Percentiles rank a stretch among this genome's conserved stretches.
Evolutionary conservation across 2,329 filamentous ascomycete species (phyloP).

Genomic region (Neonectria coccinea): DNA sequence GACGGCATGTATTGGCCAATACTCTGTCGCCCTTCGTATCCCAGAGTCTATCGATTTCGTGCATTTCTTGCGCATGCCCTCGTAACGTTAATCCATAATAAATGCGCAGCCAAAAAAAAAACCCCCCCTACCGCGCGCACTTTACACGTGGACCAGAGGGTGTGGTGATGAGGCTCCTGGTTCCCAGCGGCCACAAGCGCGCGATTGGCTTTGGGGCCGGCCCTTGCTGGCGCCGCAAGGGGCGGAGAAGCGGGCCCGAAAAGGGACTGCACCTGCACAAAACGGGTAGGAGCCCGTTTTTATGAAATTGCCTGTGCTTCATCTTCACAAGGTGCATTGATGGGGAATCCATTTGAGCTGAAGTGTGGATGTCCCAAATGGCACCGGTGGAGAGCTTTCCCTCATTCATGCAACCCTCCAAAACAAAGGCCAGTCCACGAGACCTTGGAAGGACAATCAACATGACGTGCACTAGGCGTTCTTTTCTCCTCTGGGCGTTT

Average conservation of each 20-base stretch:
- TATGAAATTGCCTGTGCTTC: slow-evolving; percentile 24
- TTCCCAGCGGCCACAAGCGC: slow-evolving; percentile 1
- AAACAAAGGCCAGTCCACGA: slow-evolving; percentile 18
- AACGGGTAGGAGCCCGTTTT: slow-evolving; percentile 17
- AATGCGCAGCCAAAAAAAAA: background rate
- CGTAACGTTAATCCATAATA: background rate
- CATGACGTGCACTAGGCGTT: slow-evolving; percentile 29
- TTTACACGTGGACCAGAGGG: slow-evolving; percentile 19
- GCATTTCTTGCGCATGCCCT: slow-evolving; percentile 8
- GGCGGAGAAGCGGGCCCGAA: slow-evolving; percentile 22
- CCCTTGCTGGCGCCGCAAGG: slow-evolving; percentile 27
- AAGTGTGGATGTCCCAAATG: slow-evolving; percentile 2
- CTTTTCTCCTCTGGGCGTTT: slow-evolving; percentile 17
- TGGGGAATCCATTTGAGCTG: slow-evolving; percentile 12
- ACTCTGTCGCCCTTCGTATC: slow-evolving; percentile 16
- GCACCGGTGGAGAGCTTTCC: slow-evolving; percentile 12
- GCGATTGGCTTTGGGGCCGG: slow-evolving; percentile 24
- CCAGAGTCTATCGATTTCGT: slow-evolving; percentile 8
- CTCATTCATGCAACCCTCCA: slow-evolving; percentile 24
- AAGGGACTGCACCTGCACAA: slow-evolving; percentile 25
- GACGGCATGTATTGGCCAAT: slow-evolving; percentile 1
- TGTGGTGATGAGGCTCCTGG: slow-evolving; percentile 17
- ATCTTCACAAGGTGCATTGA: slow-evolving; percentile 27
- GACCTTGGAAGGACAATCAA: slow-evolving; percentile 22
- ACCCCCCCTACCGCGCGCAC: background rate